Evolutionary conservation across 306 rosid genomes (phyloP).

Genomic region (Fragaria vesca): DNA sequence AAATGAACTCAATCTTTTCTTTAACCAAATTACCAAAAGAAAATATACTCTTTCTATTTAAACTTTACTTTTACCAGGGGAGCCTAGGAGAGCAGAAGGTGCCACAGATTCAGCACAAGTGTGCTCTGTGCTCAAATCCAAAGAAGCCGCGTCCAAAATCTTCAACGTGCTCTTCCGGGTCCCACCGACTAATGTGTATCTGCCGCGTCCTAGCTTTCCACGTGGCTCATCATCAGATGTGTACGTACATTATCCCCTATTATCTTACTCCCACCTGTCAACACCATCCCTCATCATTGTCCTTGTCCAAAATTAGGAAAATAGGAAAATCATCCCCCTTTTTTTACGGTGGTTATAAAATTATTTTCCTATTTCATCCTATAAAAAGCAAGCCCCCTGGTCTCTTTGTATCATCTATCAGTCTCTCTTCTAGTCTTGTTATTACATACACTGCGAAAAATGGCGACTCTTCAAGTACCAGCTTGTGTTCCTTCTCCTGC

Average conservation of each 20-base stretch:
- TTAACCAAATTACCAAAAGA: too few species aligned
- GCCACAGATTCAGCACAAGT: too few species aligned
- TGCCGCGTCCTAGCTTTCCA: background rate
- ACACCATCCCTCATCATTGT: background rate
- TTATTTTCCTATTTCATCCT: background rate
- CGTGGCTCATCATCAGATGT: background rate
- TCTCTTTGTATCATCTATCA: background rate
- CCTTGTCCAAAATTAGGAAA: background rate
- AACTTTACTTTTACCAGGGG: too few species aligned
- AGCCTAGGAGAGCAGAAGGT: too few species aligned
- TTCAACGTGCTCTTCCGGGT: background rate
- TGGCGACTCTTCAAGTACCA: slow-evolving; percentile 16
- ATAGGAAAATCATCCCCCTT: background rate
- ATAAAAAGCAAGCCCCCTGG: background rate
- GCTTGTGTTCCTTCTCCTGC: slow-evolving; percentile 12
- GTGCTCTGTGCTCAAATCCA: too few species aligned
- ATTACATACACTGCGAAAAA: background rate
- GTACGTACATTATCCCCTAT: background rate
- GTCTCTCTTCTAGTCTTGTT: background rate
- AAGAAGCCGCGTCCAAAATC: background rate
- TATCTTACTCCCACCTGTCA: background rate
- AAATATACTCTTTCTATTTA: too few species aligned
- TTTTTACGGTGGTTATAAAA: background rate
- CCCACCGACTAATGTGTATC: background rate
- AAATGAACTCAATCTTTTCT: too few species aligned